phyloP scores from a whole-genome alignment of 768 basidiomycete species.

The Lactarius sanguifluus region DNA sequence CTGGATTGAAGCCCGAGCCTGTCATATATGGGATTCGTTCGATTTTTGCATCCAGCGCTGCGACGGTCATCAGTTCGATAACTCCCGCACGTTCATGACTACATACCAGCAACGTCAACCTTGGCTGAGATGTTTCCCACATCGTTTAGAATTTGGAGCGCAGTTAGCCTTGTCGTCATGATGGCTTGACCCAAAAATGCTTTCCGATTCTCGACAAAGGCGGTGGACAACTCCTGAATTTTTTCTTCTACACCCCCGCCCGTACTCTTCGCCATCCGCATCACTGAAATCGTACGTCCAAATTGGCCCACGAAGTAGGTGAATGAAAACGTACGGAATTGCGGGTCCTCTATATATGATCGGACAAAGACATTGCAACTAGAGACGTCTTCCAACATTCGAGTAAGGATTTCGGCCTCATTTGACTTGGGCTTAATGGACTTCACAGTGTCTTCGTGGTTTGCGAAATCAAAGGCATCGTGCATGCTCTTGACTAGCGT shows the following conservation, averaged over 20 bases:
- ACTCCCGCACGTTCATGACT: too few relatives aligned
- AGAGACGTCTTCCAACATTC: neutral
- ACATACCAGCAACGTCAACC: too few relatives aligned
- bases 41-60: neutral
- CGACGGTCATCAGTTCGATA: neutral
- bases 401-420: neutral
- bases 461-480: neutral
- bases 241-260: neutral
- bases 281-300: neutral
- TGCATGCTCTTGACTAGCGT: neutral
- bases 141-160: constrained; percentile 1
- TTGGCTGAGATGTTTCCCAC: too few relatives aligned
- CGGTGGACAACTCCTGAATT: neutral
- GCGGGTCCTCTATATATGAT: neutral
- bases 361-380: neutral
- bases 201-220: neutral
- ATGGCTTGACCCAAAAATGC: neutral
- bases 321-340: neutral
- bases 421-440: neutral
- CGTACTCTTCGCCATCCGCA: neutral
- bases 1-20: neutral
- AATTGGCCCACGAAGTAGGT: neutral
- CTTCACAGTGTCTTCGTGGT: neutral
- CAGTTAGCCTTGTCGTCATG: neutral
- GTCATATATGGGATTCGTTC: neutral